A percentile compares a stretch with the other conserved stretches of the same genome.
phyloP scores from a whole-genome alignment of 116 monocot species.

The Iris pallida region DNA sequence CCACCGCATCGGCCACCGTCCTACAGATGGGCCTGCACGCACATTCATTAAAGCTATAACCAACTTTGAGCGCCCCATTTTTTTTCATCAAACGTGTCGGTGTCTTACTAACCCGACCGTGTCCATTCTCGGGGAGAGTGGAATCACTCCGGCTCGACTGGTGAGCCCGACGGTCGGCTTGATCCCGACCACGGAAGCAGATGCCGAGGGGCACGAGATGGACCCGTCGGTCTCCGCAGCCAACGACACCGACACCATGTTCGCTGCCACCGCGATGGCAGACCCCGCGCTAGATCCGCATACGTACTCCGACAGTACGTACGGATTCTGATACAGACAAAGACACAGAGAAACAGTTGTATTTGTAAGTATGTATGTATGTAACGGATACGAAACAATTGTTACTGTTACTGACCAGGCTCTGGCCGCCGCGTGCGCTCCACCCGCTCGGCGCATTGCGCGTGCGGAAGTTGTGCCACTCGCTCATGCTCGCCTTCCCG shows the following conservation, averaged over 20 bases:
- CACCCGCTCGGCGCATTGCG: neutral
- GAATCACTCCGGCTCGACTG: constrained; percentile 60
- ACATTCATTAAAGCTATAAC: neutral
- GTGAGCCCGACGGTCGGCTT: constrained; percentile 77
- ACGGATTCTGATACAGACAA: constrained; percentile 12
- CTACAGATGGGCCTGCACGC: constrained; percentile 48
- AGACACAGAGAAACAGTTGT: neutral
- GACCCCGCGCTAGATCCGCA: constrained; percentile 18
- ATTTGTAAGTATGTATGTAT: no score
- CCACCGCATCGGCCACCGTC: constrained; percentile 59
- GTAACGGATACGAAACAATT: no score
- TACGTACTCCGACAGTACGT: constrained; percentile 1
- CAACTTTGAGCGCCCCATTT: neutral
- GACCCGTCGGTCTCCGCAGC: constrained; percentile 71
- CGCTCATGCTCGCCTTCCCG: constrained; percentile 22
- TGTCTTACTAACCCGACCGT: constrained; percentile 46
- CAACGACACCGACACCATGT: constrained; percentile 33
- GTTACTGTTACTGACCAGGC: neutral
- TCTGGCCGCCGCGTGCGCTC: constrained; percentile 10
- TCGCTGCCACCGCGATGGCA: constrained; percentile 6
- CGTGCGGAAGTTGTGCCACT: constrained; percentile 14
- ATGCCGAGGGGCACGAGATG: constrained; percentile 49
- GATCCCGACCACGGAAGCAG: constrained; percentile 55
- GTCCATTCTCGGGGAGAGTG: constrained; percentile 50
- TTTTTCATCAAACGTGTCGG: neutral